Evolutionary conservation across 2,329 filamentous ascomycete species (phyloP).

Genomic region (Pyrenophora teres): DNA sequence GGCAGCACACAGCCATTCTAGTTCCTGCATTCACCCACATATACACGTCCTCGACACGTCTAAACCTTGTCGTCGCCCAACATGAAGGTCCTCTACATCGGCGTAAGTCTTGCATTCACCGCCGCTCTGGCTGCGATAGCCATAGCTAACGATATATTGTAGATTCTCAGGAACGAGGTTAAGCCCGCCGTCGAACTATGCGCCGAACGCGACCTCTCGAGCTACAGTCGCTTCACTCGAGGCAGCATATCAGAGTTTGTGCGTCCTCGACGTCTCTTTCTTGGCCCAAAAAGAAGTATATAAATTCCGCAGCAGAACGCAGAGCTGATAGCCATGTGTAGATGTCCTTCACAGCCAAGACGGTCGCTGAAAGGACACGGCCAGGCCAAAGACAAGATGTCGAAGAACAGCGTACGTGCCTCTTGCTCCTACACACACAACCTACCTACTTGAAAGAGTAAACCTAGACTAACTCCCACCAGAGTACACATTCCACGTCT

Average conservation of each 20-base stretch:
- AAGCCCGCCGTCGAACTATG: slow-evolving; percentile 77
- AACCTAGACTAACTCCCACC: slow-evolving; percentile 1
- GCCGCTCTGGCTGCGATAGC: slow-evolving; percentile 4
- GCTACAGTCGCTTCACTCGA: slow-evolving; percentile 77
- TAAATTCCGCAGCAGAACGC: background rate
- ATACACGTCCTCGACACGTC: background rate
- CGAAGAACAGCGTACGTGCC: slow-evolving; percentile 68
- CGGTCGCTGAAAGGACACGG: slow-evolving; percentile 81
- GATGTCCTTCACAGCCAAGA: slow-evolving; percentile 86
- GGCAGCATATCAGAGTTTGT: slow-evolving; percentile 49
- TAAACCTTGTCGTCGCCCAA: slow-evolving; percentile 23
- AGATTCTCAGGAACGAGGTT: slow-evolving; percentile 81
- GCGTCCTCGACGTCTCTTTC: slow-evolving; percentile 12
- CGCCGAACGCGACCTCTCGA: slow-evolving; percentile 75
- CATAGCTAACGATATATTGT: slow-evolving; percentile 8
- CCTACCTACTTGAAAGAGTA: too few species aligned
- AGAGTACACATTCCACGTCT: slow-evolving; percentile 66
- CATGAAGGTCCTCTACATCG: slow-evolving; percentile 90
- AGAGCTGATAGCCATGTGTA: slow-evolving; percentile 36
- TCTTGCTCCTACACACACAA: background rate
- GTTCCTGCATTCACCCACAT: background rate
- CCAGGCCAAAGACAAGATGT: slow-evolving; percentile 85
- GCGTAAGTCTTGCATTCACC: slow-evolving; percentile 61
- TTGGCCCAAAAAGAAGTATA: background rate
- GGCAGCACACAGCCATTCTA: too few species aligned